Evolutionary conservation across 108 stramenopile genomes (phyloP), one percentile per base, ranked within the genome.

Genomic region (Pseudonitzschia multistriata): DNA sequence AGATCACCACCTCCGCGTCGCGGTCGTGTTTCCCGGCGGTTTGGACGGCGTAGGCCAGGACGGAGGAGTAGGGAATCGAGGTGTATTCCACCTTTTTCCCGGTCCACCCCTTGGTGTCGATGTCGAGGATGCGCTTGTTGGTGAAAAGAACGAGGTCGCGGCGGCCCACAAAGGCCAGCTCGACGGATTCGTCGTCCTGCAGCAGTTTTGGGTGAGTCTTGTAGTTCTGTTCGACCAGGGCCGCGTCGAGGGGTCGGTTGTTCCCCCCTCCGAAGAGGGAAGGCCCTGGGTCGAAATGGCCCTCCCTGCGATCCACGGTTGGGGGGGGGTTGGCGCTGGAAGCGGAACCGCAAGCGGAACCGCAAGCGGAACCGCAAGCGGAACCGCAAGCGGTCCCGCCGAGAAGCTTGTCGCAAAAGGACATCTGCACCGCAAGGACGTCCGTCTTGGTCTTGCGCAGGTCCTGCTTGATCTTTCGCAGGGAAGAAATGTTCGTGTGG

Each of bases 71-170:
- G 5, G 88, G 85, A 66, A 86, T 66, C 35, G 77, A 79, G 56
- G 74, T 75, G 67, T 84, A 85, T 56, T 78, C 73, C 14, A 59
- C 29, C 57, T 25, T 83, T 64, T 77, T 81, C n/a, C 85, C 87
- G 27, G 82, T 64, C 25, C 78, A 71, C 7, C 88, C 88, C 60
- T 86, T 70, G 11, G 74, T 67, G 52, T 88, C 83, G n/a, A 88
- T 74, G 61, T 80, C 79, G 13, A 88, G 64, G 5, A 84, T 42
- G 48, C 87, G 78, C 63, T 88, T 84, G 13, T 78, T 83, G 29
- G 87, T 88, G 42, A 85, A 83, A 27, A 85, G 42, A 33, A 84
- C 64, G 62, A 88, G 74, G 53, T 88, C 87, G 47, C 87, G 81
- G 13, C 85, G 71, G 21, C 87, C 87, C 52, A 62, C 77, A 50